phyloP scores from a whole-genome alignment of 139 green algal genomes.

The Coelastrella sp. region DNA sequence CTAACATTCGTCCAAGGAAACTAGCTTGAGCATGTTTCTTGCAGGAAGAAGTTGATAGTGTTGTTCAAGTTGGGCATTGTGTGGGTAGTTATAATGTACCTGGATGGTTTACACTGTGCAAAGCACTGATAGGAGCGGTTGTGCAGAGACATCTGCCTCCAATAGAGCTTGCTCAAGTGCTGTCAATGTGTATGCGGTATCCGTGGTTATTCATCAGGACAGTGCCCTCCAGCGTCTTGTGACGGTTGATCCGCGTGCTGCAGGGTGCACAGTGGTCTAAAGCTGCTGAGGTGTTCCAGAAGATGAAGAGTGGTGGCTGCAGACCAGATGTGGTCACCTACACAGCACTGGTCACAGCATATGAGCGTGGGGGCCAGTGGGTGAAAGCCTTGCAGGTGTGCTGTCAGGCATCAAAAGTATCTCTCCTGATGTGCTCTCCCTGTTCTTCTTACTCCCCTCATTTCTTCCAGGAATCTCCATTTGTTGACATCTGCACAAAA shows the following conservation, averaged over 20 bases:
- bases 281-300: conserved; percentile 73
- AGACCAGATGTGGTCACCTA: conserved; percentile 86
- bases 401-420: not conserved
- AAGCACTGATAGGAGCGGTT: no score
- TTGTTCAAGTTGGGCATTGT: not conserved
- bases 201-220: no score
- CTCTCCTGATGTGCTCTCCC: not conserved
- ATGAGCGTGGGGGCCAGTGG: conserved; percentile 77
- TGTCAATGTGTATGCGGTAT: no score
- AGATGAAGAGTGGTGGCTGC: conserved; percentile 77
- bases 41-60: no score
- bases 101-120: not conserved
- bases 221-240: not conserved
- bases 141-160: no score
- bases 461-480: no score
- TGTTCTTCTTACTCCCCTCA: no score
- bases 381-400: conserved; percentile 57
- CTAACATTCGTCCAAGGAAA: no score
- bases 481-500: no score
- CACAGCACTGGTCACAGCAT: conserved; percentile 81
- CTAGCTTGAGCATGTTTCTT: no score
- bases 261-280: conserved; percentile 72
- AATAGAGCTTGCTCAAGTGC: no score
- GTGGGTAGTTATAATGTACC: not conserved
- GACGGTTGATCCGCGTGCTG: not conserved